Base-by-base conservation (phyloP, 1,139 yeast species). In the Magnusiomyces magnusii region DNA sequence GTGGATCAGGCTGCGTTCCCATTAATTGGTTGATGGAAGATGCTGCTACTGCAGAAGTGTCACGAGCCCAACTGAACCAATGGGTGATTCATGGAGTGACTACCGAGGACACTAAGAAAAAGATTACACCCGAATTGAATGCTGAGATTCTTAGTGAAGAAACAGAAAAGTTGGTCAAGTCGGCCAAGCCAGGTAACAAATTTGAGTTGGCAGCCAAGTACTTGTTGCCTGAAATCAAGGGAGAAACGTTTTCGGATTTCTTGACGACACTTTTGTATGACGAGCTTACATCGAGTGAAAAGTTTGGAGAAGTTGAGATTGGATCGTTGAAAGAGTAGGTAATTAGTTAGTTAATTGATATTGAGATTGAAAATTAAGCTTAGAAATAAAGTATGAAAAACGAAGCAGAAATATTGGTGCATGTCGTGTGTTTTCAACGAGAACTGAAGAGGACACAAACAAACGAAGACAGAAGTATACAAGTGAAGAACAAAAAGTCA, bases 21-120 rank as follows among this genome's bases (percentile, higher is more conserved):
- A 86, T 87, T 74, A 85, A 86, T 78, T 84, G 80, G 73, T 78
- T 86, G 75, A 87, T 87, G 95, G 95, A 87, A 75, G 93, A 87
- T 69, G 93, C 93, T 58, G 93, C 93, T 55, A 87, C 93, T 60
- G 93, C 93, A 58, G 95, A 87, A 73, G 93, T 87, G 49, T 86
- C 92, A 41, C 83, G 95, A 73, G 82, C 89, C 49, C 91, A 86
- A 75, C 80, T 87, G 67, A 84, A 87, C 83, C 92, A 87, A 73
- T 87, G 93, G 93, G 90, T 86, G 63, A 84, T 84, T 65, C 93
- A 87, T 71, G 85, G 85, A 60, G 84, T 82, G 58, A 75, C 73
- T 65, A 85, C 92, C 56, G 81, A 80, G 64, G 78, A 79, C 3
- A 78, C 78, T 59, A 86, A 87, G 67, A 86, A 87, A 66, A 76